A percentile compares a stretch with the other conserved stretches of the same genome.
phyloP scores from a whole-genome alignment of 2,329 filamentous ascomycete genomes.

The Alternaria conjuncta region DNA sequence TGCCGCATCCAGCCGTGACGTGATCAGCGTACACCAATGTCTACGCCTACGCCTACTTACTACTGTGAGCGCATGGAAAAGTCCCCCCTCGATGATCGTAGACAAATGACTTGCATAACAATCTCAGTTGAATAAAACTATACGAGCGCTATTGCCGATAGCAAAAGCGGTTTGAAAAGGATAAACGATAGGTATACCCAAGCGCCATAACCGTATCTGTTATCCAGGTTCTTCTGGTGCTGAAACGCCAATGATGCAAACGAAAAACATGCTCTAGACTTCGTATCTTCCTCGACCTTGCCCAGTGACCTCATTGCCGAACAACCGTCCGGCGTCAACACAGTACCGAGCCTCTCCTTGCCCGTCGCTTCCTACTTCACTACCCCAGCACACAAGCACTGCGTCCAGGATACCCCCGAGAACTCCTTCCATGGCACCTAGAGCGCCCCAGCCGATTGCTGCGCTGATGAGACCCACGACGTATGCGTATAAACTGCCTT shows the following conservation, averaged over 20 bases:
- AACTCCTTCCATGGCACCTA: constrained; percentile 89
- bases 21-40: too few relatives aligned
- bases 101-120: not conserved
- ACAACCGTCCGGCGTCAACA: constrained; percentile 86
- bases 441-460: constrained; percentile 91
- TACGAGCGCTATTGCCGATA: not conserved
- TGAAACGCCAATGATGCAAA: not conserved
- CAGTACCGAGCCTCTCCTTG: constrained; percentile 79
- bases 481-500: constrained; percentile 91
- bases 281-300: constrained; percentile 34
- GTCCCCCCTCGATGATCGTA: too few relatives aligned
- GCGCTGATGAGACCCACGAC: constrained; percentile 90
- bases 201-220: not conserved
- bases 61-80: too few relatives aligned
- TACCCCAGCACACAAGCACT: constrained; percentile 91
- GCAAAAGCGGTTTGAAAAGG: not conserved
- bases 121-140: not conserved
- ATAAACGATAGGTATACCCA: constrained; percentile 17
- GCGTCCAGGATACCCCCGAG: constrained; percentile 87
- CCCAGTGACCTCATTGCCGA: constrained; percentile 63
- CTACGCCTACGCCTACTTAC: too few relatives aligned
- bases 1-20: too few relatives aligned
- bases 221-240: not conserved
- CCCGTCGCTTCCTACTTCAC: constrained; percentile 66
- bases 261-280: constrained; percentile 18